These are phyloP conservation scores for Nitzschia sp. DNA, from an alignment of 108 stramenopile genomes.

Conservation along the genomic window DNA sequence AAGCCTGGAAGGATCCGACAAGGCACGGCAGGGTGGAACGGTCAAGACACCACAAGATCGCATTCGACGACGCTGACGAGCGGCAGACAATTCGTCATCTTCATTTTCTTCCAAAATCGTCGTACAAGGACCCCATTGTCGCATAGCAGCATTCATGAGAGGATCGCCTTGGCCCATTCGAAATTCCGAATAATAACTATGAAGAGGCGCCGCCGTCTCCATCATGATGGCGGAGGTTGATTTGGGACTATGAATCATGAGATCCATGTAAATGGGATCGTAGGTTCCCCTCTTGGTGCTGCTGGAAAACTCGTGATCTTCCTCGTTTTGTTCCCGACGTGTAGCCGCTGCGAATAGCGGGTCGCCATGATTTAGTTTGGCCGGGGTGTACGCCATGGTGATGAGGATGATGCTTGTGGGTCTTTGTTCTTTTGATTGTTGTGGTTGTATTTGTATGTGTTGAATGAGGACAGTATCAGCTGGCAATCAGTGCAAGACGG, in stretches of 20 bases:
- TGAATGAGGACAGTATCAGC: background rate
- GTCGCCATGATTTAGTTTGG: background rate
- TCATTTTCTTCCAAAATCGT: background rate
- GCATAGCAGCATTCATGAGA: constrained; percentile 13
- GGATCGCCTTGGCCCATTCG: constrained; percentile 25
- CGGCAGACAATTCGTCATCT: background rate
- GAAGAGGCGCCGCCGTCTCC: constrained; percentile 15
- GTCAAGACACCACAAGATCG: no score
- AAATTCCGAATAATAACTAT: constrained; percentile 26
- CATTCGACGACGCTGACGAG: no score
- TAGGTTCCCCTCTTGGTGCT: background rate
- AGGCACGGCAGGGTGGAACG: constrained; percentile 3
- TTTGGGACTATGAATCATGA: constrained; percentile 9
- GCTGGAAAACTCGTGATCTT: background rate
- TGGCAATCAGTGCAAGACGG: background rate
- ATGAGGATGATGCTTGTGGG: background rate
- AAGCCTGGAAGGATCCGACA: background rate
- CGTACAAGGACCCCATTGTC: constrained; percentile 21
- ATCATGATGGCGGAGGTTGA: no score
- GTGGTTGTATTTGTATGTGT: background rate
- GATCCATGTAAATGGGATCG: constrained; percentile 1
- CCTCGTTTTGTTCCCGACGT: background rate
- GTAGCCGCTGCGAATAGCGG: background rate
- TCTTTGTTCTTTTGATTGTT: background rate
- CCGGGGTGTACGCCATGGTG: background rate